Evolutionary conservation across 1,284 basidiomycete genomes (phyloP), one percentile per base, ranked within the genome.

Genomic region (Sanghuangporus weigelae): DNA sequence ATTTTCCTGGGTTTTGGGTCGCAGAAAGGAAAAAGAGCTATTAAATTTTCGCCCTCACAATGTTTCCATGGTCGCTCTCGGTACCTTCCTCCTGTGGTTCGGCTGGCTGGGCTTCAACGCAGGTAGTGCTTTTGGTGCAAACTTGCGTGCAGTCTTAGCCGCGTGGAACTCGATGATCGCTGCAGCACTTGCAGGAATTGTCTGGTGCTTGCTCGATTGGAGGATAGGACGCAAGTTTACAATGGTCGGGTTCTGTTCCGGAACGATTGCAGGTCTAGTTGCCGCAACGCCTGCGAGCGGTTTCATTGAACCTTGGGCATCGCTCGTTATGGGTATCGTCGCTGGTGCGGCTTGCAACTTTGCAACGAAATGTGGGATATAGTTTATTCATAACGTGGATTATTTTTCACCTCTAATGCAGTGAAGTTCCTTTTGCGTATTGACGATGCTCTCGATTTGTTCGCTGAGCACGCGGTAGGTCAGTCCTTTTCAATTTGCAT

Each of bases 1-100:
- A 0, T 95, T 90, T 75, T 90, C 94, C n/a, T 93, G 87, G 90
- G 84, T 89, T 31, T 79, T 92, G 60, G 89, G 89, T 23, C 83
- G 84, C 36, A 79, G 90, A 59, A 84, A 86, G 73, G 89, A 95
- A 66, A 89, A 89, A 50, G 90, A 96, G 71, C 79, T 93, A 26
- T 78, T 93, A 68, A 90, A 95, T 70, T 97, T 95, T 80, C 87
- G 94, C 66, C 95, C 95, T 8, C 93, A 96, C 75, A 97, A 96
- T 73, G 93, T 97, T 19, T 90, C 90, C 38, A 80, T 95, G 74
- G 92, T 97, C 70, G 89, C 87, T 62, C 84, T 98, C 59, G 96
- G 96, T 67, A 96, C 89, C 14, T 84, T 87, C 68, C 83, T 97
- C 68, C 87, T 97, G 63, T 97, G 94, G 94, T 91, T 96, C 72